These are phyloP conservation scores for Sugiyamaella floridensis DNA, from an alignment of 805 yeast genomes.

Conservation along the genomic window DNA sequence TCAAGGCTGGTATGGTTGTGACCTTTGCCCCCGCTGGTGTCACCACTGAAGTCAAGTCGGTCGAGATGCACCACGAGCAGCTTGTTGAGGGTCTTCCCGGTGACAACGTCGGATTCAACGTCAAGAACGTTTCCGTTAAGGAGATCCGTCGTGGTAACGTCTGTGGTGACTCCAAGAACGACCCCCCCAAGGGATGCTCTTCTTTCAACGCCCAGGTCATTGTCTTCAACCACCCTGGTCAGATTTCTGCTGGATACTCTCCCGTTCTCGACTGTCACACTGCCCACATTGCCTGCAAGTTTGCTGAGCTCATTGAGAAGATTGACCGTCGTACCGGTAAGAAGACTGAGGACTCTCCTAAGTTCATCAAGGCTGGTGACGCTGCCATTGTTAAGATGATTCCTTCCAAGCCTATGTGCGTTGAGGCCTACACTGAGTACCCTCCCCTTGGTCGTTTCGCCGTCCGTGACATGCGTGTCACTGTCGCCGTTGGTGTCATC, in stretches of 20 bases:
- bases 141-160: constrained; percentile 92
- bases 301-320: constrained; percentile 72
- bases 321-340: constrained; percentile 93
- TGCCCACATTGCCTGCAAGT: constrained; percentile 87
- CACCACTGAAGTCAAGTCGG: constrained; percentile 85
- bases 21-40: constrained; percentile 87
- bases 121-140: constrained; percentile 83
- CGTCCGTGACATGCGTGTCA: constrained; percentile 99
- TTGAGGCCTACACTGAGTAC: constrained; percentile 89
- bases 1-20: constrained; percentile 87
- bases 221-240: constrained; percentile 89
- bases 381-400: constrained; percentile 89
- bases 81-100: constrained; percentile 77
- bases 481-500: constrained; percentile 99
- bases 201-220: constrained; percentile 83
- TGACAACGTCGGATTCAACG: constrained; percentile 88
- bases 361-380: constrained; percentile 93
- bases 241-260: constrained; percentile 82
- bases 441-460: constrained; percentile 97
- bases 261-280: constrained; percentile 92
- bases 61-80: constrained; percentile 82
- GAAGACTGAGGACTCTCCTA: constrained; percentile 81
- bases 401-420: constrained; percentile 88
- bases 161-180: constrained; percentile 84
- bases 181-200: constrained; percentile 73